Percentiles rank a stretch among this genome's conserved stretches.
Evolutionary conservation across 768 basidiomycete genomes (phyloP).

Genomic region (Boletus edulis): DNA sequence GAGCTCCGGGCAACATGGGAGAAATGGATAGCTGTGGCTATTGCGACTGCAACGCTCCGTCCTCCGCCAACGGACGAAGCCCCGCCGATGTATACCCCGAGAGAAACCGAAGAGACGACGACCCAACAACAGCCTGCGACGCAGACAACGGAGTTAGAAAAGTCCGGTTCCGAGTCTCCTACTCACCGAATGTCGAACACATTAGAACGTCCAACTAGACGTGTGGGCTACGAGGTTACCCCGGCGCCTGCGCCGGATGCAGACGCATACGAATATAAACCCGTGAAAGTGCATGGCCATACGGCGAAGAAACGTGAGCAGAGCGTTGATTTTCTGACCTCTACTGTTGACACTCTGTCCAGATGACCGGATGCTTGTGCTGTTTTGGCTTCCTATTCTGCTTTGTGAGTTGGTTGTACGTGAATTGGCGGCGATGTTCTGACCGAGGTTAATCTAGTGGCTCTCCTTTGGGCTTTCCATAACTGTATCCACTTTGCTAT

Average conservation of each 20-base stretch:
- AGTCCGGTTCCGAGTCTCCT: conserved; percentile 10
- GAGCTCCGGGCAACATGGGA: conserved; percentile 74
- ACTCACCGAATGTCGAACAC: conserved; percentile 21
- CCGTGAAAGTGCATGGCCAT: conserved; percentile 41
- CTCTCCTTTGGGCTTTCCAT: conserved; percentile 60
- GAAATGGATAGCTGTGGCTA: conserved; percentile 63
- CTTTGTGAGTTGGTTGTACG: conserved; percentile 52
- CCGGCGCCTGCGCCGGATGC: conserved; percentile 65
- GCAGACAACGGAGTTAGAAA: conserved; percentile 3
- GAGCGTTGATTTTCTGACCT: neutral
- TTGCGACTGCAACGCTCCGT: conserved; percentile 46
- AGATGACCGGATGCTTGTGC: conserved; percentile 83
- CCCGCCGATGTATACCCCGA: conserved; percentile 73
- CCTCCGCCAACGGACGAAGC: conserved; percentile 48
- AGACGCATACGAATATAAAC: conserved; percentile 64
- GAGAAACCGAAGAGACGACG: conserved; percentile 34
- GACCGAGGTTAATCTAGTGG: conserved; percentile 39
- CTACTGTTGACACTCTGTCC: conserved; percentile 6
- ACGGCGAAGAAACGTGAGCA: conserved; percentile 62
- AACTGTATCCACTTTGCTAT: conserved; percentile 52
- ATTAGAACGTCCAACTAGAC: conserved; percentile 37
- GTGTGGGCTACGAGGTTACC: conserved; percentile 45
- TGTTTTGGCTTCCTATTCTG: conserved; percentile 87
- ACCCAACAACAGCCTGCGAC: neutral
- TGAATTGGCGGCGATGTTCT: conserved; percentile 1